A percentile compares a stretch with the other conserved stretches of the same genome.
These are phyloP conservation scores for Colletotrichum sp. DNA, from an alignment of 2,329 filamentous ascomycete species.

Conservation along the genomic window DNA sequence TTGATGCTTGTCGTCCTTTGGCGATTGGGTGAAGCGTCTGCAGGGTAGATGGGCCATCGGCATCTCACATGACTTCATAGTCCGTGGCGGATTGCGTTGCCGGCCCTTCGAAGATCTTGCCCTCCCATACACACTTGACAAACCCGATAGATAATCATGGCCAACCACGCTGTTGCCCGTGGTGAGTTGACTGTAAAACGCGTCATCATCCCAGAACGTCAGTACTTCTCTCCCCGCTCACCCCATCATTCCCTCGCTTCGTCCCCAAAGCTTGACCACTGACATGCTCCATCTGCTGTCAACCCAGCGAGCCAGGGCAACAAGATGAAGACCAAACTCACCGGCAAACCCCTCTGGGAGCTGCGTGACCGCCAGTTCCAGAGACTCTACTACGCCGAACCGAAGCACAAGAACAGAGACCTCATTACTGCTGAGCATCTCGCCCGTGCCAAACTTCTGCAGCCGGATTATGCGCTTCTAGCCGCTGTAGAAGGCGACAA, in stretches of 20 bases:
- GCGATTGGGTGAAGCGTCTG: background rate
- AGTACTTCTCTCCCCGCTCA: background rate
- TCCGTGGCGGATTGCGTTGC: background rate
- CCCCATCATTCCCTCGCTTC: background rate
- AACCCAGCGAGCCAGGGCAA: background rate
- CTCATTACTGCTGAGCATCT: background rate
- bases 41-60: background rate
- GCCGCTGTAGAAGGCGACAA: background rate
- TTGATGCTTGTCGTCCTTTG: background rate
- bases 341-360: background rate
- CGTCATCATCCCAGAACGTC: background rate
- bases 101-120: background rate
- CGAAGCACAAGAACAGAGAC: background rate
- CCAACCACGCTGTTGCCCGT: background rate
- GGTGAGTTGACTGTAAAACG: background rate
- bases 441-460: background rate
- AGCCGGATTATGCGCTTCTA: background rate
- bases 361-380: background rate
- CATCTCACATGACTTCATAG: background rate
- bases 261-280: background rate
- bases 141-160: background rate
- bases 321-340: background rate
- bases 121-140: background rate
- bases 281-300: background rate
- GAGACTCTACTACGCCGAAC: background rate